A percentile compares a stretch with the other conserved stretches of the same genome.
These are phyloP conservation scores for Musa balbisiana DNA, from an alignment of 202 grass and related monocot genomes.

Conservation along the genomic window DNA sequence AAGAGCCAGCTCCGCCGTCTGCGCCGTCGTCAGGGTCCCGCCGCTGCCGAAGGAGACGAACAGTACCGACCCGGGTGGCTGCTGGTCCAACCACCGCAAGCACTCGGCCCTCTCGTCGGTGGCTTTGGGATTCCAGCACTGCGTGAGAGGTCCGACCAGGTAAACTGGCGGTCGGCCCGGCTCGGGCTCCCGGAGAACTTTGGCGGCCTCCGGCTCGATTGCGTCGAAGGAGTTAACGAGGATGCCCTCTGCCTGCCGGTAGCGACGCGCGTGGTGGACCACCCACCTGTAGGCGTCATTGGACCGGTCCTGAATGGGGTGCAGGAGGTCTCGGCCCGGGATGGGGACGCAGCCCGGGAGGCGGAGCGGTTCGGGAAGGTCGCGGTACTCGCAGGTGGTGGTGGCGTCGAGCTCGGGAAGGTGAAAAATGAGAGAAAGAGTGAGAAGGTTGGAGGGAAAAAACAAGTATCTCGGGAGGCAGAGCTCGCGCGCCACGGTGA, in stretches of 20 bases:
- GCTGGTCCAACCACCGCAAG: constrained; percentile 13
- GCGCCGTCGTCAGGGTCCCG: not conserved
- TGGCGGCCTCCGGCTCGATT: not conserved
- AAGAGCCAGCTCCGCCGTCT: constrained; percentile 9
- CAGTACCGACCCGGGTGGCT: not conserved
- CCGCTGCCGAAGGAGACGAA: constrained; percentile 14
- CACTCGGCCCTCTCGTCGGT: not conserved
- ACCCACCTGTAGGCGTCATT: constrained; percentile 9
- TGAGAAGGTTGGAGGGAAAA: not conserved
- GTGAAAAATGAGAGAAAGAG: not conserved
- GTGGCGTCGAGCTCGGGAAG: constrained; percentile 1
- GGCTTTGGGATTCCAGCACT: not conserved
- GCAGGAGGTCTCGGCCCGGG: not conserved
- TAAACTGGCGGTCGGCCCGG: constrained; percentile 1
- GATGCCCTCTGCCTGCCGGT: not conserved
- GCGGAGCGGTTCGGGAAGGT: constrained; percentile 4
- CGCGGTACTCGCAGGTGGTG: constrained; percentile 1
- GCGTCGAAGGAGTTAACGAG: constrained; percentile 1
- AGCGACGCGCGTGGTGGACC: not conserved
- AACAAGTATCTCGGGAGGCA: not conserved
- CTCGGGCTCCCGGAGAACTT: not conserved
- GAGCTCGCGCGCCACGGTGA: not conserved
- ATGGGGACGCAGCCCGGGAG: constrained; percentile 1
- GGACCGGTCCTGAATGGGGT: not conserved
- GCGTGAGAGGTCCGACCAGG: not conserved